Evolutionary conservation across 306 rosid species (phyloP).

Genomic region (Quercus bicolor): DNA sequence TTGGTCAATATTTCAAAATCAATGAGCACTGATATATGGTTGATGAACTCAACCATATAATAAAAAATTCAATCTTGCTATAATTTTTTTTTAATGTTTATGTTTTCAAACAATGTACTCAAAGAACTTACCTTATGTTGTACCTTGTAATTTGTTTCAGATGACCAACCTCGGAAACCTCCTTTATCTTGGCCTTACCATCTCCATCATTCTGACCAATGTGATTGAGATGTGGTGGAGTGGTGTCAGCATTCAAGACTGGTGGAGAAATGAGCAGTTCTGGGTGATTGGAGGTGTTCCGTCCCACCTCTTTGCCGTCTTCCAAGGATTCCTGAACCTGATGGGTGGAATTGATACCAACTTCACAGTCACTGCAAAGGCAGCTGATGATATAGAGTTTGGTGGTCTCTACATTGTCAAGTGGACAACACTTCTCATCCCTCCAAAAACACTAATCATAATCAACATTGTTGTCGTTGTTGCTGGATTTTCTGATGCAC

Average conservation of each 20-base stretch:
- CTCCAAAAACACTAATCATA: constrained; percentile 81
- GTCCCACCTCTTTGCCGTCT: constrained; percentile 90
- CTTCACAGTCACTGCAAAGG: constrained; percentile 83
- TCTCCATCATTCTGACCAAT: constrained; percentile 72
- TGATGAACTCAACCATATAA: too few species aligned
- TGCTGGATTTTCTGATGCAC: constrained; percentile 94
- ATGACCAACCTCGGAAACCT: constrained; percentile 88
- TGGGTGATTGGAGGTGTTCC: constrained; percentile 99
- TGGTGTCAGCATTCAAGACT: constrained; percentile 74
- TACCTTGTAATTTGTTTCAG: constrained; percentile 41
- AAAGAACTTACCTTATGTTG: background rate
- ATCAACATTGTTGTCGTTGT: constrained; percentile 87
- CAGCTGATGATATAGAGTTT: constrained; percentile 80
- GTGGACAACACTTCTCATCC: constrained; percentile 92
- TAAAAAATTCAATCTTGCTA: too few species aligned
- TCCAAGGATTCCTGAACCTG: constrained; percentile 91
- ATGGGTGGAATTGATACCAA: constrained; percentile 87
- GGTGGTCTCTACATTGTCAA: constrained; percentile 85
- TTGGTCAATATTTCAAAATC: too few species aligned
- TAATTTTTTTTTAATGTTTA: too few species aligned
- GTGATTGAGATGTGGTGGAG: constrained; percentile 93
- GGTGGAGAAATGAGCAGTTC: constrained; percentile 93
- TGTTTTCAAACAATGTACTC: too few species aligned
- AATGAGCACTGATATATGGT: too few species aligned
- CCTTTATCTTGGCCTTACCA: constrained; percentile 87